phyloP scores from a whole-genome alignment of 306 rosid genomes.

The Quercus engelmannii region DNA sequence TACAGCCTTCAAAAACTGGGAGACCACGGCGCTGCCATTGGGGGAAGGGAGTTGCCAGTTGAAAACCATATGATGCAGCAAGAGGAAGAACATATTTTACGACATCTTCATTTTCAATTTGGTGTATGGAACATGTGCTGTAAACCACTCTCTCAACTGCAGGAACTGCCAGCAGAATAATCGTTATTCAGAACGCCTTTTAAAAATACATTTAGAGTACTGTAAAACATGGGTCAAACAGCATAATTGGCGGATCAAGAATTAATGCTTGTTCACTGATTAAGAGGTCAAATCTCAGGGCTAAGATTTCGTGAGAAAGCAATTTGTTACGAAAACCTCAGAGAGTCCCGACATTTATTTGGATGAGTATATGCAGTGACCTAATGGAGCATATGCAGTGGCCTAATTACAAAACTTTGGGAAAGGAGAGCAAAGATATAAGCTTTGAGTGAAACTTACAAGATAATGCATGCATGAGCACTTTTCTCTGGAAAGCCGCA shows the following conservation, averaged over 20 bases:
- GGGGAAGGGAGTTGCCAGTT: conserved; percentile 52
- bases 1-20: conserved; percentile 62
- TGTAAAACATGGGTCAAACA: background rate
- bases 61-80: conserved; percentile 64
- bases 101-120: conserved; percentile 78
- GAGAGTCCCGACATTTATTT: background rate
- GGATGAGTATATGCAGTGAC: background rate
- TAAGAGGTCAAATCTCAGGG: background rate
- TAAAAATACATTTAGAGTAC: background rate
- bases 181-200: background rate
- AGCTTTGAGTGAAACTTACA: conserved; percentile 40
- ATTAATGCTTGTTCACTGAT: background rate
- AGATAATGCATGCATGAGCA: conserved; percentile 73
- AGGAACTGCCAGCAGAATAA: conserved; percentile 57
- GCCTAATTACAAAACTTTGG: background rate
- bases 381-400: background rate
- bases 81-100: conserved; percentile 57
- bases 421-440: background rate
- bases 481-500: conserved; percentile 79
- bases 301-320: background rate
- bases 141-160: conserved; percentile 69
- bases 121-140: conserved; percentile 85
- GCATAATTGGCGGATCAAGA: background rate
- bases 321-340: background rate
- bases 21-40: conserved; percentile 68